Evolutionary conservation across 768 basidiomycete species (phyloP).

Genomic region (Termitomyces sp.): DNA sequence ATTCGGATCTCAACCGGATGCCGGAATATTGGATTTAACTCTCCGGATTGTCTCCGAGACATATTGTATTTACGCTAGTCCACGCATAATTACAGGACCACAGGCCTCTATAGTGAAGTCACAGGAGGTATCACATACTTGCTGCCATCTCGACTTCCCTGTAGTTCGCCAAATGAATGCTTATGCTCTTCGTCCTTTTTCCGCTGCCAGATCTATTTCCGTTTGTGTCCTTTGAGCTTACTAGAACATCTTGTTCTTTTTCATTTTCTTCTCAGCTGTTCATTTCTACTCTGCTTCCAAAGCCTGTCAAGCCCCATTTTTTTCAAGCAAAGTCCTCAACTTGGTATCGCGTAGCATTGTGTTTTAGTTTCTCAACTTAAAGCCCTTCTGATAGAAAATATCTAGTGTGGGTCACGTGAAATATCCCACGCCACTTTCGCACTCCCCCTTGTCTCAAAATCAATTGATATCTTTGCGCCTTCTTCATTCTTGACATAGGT

Average conservation of each 20-base stretch:
- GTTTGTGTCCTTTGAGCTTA: conserved; percentile 65
- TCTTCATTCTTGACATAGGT: too few species aligned
- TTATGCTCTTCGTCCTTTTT: conserved; percentile 53
- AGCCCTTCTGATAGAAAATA: too few species aligned
- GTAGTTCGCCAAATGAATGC: conserved; percentile 72
- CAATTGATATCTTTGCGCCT: too few species aligned
- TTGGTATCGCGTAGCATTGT: conserved; percentile 98
- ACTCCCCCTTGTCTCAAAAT: too few species aligned
- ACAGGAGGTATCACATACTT: conserved; percentile 77
- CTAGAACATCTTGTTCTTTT: conserved; percentile 85
- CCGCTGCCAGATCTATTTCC: conserved; percentile 19
- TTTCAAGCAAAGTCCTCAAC: conserved; percentile 97
- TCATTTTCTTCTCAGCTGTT: conserved; percentile 16
- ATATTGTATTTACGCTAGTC: neutral
- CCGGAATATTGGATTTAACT: neutral
- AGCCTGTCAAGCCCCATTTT: conserved; percentile 51
- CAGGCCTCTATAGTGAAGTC: conserved; percentile 88
- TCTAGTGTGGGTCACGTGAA: too few species aligned
- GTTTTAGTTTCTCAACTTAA: conserved; percentile 54
- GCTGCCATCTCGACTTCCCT: conserved; percentile 56
- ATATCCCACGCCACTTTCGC: too few species aligned
- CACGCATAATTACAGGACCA: conserved; percentile 38
- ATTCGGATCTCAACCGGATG: neutral
- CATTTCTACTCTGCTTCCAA: conserved; percentile 15
- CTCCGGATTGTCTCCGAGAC: too few species aligned